Conservation (phyloP, 2,329 filamentous ascomycete genomes). For the Alternaria solani region DNA sequence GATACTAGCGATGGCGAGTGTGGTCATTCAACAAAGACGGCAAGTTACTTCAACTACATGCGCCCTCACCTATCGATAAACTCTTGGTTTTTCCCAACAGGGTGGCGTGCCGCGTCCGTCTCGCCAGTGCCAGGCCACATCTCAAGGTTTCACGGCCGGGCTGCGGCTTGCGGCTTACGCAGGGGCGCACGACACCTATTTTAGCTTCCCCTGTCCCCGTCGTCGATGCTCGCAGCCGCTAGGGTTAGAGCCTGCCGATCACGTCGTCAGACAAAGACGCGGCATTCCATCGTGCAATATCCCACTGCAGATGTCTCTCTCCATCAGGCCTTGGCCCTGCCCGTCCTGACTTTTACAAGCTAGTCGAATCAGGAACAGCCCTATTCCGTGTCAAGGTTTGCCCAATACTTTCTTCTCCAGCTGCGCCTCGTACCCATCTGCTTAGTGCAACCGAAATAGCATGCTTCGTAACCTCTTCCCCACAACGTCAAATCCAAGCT, state of each 20-base stretch:
- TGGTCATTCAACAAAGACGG: not conserved
- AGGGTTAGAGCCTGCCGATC: slow-evolving; percentile 10
- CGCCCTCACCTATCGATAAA: slow-evolving; percentile 5
- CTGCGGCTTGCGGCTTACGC: slow-evolving; percentile 11
- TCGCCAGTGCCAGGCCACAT: slow-evolving; percentile 1
- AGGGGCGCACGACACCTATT: not conserved
- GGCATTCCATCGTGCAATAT: slow-evolving; percentile 4
- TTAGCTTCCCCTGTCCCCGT: slow-evolving; percentile 4
- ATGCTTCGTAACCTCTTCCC: slow-evolving; percentile 15
- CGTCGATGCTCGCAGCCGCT: slow-evolving; percentile 7
- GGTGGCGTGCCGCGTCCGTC: slow-evolving; percentile 9
- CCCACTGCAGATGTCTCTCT: not conserved
- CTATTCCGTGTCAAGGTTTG: not conserved
- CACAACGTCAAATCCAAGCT: slow-evolving; percentile 3
- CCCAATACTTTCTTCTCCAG: not conserved
- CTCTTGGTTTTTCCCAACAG: slow-evolving; percentile 6
- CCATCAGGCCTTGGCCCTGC: not conserved
- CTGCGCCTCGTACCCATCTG: slow-evolving; percentile 6
- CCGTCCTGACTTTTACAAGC: not conserved
- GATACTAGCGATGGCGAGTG: not conserved
- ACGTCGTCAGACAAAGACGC: slow-evolving; percentile 7
- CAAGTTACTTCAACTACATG: not conserved
- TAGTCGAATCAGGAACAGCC: not conserved
- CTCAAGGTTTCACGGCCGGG: slow-evolving; percentile 10
- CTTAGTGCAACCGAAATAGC: slow-evolving; percentile 14